These are phyloP conservation scores for sunflower (Helianthus annuus) DNA, from an alignment of 129 eudicot species.

Conservation along the genomic window DNA sequence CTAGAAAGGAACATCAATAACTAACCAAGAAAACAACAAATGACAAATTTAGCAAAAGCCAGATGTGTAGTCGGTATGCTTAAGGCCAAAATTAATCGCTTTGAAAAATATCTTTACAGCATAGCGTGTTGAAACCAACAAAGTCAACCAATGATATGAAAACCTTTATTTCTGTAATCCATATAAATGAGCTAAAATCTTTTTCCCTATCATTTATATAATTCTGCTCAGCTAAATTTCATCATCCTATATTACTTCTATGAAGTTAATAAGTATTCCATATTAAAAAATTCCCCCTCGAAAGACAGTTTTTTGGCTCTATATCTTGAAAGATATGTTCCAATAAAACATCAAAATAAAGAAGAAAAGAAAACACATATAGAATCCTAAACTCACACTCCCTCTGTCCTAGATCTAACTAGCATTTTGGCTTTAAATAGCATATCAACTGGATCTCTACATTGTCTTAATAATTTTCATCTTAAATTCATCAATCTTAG, in stretches of 20 bases:
- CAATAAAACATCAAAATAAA: conserved; percentile 3
- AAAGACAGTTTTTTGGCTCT: conserved; percentile 19
- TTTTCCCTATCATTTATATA: background rate
- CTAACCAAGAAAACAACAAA: background rate
- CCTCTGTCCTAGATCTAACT: background rate
- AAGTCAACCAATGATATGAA: background rate
- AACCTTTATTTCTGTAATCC: no score
- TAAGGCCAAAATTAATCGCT: background rate
- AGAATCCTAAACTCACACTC: background rate
- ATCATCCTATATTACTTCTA: conserved; percentile 2
- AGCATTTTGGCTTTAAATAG: conserved; percentile 1
- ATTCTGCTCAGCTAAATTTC: background rate
- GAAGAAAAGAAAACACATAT: conserved; percentile 8
- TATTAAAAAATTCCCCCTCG: background rate
- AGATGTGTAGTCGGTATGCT: background rate
- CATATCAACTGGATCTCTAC: conserved; percentile 5
- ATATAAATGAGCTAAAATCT: no score
- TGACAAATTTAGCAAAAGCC: background rate
- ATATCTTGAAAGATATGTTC: conserved; percentile 17
- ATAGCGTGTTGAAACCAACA: background rate
- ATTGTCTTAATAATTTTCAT: background rate
- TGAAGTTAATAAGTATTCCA: conserved; percentile 5
- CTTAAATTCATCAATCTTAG: conserved; percentile 2
- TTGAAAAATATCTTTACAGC: background rate
- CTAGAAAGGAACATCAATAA: background rate